Conservation (phyloP, 2,329 filamentous ascomycete species). For the Myrmaecium sp. region DNA sequence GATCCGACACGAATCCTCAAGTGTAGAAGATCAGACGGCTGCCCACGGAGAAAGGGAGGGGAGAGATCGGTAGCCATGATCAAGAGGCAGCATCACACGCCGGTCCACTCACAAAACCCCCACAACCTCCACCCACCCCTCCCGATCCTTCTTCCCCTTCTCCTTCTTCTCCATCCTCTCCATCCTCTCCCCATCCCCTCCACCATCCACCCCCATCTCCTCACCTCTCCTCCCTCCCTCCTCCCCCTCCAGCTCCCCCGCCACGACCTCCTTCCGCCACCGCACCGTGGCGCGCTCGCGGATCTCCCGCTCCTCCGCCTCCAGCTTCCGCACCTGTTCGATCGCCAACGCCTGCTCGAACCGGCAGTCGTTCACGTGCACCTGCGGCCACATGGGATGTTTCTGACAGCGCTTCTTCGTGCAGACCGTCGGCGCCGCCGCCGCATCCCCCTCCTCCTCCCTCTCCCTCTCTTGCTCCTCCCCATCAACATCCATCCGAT, state of each 20-base stretch:
- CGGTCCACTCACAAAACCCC: no score
- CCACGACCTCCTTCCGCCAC: constrained; percentile 18
- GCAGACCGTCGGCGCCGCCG: constrained; percentile 13
- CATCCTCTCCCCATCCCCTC: neutral
- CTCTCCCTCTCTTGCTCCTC: constrained; percentile 5
- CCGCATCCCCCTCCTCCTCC: constrained; percentile 8
- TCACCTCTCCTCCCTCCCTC: constrained; percentile 5
- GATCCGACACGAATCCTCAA: no score
- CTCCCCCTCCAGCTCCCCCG: constrained; percentile 13
- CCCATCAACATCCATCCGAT: constrained; percentile 2
- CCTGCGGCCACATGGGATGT: constrained; percentile 32
- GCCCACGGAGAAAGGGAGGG: no score
- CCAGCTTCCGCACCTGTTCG: constrained; percentile 26
- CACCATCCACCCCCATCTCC: neutral
- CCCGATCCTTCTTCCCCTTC: constrained; percentile 12
- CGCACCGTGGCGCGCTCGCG: constrained; percentile 25
- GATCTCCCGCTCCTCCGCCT: constrained; percentile 29
- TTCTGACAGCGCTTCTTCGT: constrained; percentile 30
- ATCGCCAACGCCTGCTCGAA: constrained; percentile 30
- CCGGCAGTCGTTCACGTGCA: constrained; percentile 28
- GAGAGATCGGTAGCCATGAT: no score
- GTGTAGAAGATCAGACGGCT: no score
- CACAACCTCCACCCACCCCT: constrained; percentile 19
- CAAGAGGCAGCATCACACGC: no score
- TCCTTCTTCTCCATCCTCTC: neutral